These are phyloP conservation scores for Fusarium verrucosum DNA, from an alignment of 2,329 filamentous ascomycete genomes.

Conservation along the genomic window DNA sequence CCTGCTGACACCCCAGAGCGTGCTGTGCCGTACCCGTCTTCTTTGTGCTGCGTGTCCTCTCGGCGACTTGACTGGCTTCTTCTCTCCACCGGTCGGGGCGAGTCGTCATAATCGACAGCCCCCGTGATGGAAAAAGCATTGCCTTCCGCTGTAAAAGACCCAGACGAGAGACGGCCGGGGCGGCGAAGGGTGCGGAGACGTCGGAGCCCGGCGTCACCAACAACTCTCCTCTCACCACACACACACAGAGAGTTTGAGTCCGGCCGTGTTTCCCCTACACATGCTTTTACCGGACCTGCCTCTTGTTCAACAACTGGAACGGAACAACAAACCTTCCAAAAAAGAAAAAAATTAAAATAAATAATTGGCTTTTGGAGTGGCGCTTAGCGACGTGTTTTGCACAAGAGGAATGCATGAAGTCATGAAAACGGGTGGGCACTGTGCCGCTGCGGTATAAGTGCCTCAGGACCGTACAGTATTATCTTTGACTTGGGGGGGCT, in stretches of 20 bases:
- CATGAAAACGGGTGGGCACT: slow-evolving; percentile 42
- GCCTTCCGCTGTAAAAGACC: too few relatives aligned
- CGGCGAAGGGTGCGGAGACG: slow-evolving; percentile 16
- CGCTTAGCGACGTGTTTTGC: slow-evolving; percentile 44
- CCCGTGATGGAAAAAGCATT: slow-evolving; percentile 43
- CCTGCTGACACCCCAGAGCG: slow-evolving; percentile 43
- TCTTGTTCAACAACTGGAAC: slow-evolving; percentile 38
- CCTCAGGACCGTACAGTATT: slow-evolving; percentile 11
- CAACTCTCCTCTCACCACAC: slow-evolving; percentile 2
- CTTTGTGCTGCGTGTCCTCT: slow-evolving; percentile 37
- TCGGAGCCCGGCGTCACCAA: slow-evolving; percentile 31
- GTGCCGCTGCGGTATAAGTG: slow-evolving; percentile 21
- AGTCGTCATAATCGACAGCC: slow-evolving; percentile 40
- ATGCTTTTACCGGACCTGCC: slow-evolving; percentile 31
- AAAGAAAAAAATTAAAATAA: slow-evolving; percentile 13
- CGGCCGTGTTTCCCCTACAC: slow-evolving; percentile 18
- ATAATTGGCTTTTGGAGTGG: slow-evolving; percentile 40
- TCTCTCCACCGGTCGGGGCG: slow-evolving; percentile 38
- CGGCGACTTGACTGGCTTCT: slow-evolving; percentile 28
- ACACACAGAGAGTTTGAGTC: slow-evolving; percentile 40
- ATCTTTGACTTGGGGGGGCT: slow-evolving; percentile 23
- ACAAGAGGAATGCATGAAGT: slow-evolving; percentile 51
- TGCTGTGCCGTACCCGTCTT: slow-evolving; percentile 33
- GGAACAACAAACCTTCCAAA: slow-evolving; percentile 41
- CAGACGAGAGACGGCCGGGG: too few relatives aligned